A percentile compares a stretch with the other conserved stretches of the same genome.
phyloP scores from a whole-genome alignment of 257 asterid genomes.

The Forsythia suspensa region DNA sequence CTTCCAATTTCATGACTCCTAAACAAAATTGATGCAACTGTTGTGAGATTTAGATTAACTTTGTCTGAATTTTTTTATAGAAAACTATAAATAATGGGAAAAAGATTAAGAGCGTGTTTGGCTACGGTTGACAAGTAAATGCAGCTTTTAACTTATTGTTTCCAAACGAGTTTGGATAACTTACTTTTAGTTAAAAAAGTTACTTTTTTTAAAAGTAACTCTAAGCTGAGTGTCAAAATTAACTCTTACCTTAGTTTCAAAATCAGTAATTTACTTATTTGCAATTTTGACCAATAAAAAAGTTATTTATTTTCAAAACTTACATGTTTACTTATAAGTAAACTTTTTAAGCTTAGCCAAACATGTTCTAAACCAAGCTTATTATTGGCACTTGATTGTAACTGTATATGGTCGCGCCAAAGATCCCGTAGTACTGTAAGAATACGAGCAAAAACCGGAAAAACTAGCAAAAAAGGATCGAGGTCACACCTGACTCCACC shows the following conservation, averaged over 20 bases:
- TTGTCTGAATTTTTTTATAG: neutral
- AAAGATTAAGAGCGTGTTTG: neutral
- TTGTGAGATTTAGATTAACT: neutral
- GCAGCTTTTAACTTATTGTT: neutral
- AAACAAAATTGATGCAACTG: neutral
- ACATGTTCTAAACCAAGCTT: neutral
- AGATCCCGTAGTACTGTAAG: neutral
- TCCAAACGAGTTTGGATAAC: neutral
- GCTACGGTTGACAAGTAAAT: neutral
- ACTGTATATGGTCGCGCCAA: neutral
- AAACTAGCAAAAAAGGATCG: neutral
- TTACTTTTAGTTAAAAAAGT: too few relatives aligned
- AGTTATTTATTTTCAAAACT: neutral
- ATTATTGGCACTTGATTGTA: neutral
- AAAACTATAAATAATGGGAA: neutral
- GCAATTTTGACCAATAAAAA: neutral
- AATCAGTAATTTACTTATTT: neutral
- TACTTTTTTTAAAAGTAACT: too few relatives aligned
- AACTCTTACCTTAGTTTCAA: neutral
- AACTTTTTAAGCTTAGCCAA: neutral
- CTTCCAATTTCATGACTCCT: conserved; percentile 96
- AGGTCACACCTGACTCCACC: conserved; percentile 51
- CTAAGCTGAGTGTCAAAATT: neutral
- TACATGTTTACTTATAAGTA: neutral
- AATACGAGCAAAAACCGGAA: neutral